Base-by-base conservation (phyloP, 148 eudicot genomes). In the Cornus suecica region DNA sequence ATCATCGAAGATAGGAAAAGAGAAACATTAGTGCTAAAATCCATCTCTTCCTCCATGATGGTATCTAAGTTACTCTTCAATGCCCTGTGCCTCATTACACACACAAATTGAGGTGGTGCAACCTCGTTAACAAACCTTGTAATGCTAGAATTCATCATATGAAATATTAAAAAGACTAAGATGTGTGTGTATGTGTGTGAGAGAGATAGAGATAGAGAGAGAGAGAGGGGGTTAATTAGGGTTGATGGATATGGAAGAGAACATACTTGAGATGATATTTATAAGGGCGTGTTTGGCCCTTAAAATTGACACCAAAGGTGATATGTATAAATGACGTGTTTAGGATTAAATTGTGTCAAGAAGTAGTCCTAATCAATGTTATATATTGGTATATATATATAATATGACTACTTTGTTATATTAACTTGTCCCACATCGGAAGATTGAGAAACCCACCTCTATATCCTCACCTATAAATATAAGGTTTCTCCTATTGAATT, bases 41-140 rank as follows among this genome's bases (percentile, higher is more conserved):
- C 89, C 68, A 74, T 83, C 34, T 87, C 89, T 37, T 82, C 89
- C 70, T 87, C 89, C 1, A 77, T 74, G 24, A 87, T 87, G 8
- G 87, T 87, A 22, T 84, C 87, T 70, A 84, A 60, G 77, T 75
- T 32, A 32, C 37, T 78, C 82, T 80, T 84, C 22, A 80, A 77
- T 24, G 84, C 71, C 27, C 84, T 74, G 72, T 76, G 80, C 78
- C 84, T 82, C 81, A 84, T 82, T 23, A 86, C 69, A 69, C 72
- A 75, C 70, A 87, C 83, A 26, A 84, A 74, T 56, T 87, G 85
- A 11, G 87, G 84, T 4, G 85, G 87, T 29, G 89, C 87, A 1
- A 75, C 85, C 77, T 87, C 87, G 2, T 78, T 77, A 14, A 78
- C 79, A 60, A 84, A 81, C 73, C 87, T 84, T 34, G 85, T 82